Evolutionary conservation across 495 filamentous ascomycete species (phyloP).

Genomic region (Cairneyella variabilis): DNA sequence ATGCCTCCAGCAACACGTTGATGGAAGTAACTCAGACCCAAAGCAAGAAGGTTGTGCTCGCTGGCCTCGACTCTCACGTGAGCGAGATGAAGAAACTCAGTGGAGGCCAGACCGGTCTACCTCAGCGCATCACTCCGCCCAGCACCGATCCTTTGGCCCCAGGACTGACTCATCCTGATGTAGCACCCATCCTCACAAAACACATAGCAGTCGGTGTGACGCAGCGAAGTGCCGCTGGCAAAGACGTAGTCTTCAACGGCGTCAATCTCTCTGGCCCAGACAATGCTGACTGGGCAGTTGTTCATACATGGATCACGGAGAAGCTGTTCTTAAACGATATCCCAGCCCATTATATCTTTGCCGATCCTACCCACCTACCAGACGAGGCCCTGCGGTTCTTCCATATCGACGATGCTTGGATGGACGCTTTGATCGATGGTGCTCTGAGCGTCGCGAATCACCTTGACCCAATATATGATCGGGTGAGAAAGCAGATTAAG

Average conservation of each 20-base stretch:
- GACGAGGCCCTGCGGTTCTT: conserved; percentile 44
- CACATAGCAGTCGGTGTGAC: background rate
- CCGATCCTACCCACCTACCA: conserved; percentile 36
- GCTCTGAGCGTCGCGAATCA: conserved; percentile 43
- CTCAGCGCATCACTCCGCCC: too few relatives aligned
- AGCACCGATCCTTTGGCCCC: background rate
- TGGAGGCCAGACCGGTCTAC: too few relatives aligned
- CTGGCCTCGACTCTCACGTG: too few relatives aligned
- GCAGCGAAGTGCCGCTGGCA: background rate
- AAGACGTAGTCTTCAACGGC: background rate
- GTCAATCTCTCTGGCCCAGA: too few relatives aligned
- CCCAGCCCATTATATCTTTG: conserved; percentile 36
- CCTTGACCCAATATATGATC: conserved; percentile 23
- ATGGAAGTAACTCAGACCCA: too few relatives aligned
- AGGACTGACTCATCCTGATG: background rate
- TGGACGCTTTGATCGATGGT: conserved; percentile 43
- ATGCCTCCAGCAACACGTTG: too few relatives aligned
- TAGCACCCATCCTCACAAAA: background rate
- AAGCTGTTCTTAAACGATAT: conserved; percentile 29
- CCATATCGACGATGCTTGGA: conserved; percentile 41
- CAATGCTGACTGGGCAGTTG: conserved; percentile 12
- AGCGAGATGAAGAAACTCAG: too few relatives aligned
- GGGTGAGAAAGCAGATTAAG: conserved; percentile 31
- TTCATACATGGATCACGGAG: conserved; percentile 37
- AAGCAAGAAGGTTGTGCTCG: too few relatives aligned